Evolutionary conservation across 2,329 filamentous ascomycete genomes (phyloP), one percentile per base, ranked within the genome.

Genomic region (Colletotrichum gigasporum): DNA sequence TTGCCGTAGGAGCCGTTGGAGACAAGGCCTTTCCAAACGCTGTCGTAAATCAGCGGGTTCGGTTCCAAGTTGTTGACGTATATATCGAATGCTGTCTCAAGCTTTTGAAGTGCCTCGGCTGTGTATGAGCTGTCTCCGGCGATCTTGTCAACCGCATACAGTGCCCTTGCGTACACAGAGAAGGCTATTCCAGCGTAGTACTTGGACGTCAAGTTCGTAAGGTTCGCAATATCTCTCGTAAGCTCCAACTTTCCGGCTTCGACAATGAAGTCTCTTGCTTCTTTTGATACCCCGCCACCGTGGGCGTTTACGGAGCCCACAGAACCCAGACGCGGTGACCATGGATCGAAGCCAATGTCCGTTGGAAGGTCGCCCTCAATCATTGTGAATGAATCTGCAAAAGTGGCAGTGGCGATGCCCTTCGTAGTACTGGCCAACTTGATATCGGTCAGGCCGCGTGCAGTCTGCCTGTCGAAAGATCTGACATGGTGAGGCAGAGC

Each of bases 161-260:
- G 79, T n/a, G 91, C 78, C 22, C 79, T 79, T 1, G 89, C 90
- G 72, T 91, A 91, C 71, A 91, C 92, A 66, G 86, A 88, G 7
- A 92, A 78, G 1, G 86, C 84, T 79, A 92, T 96, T 59, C 93
- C 93, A 67, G 89, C 89, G 75, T 89, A 96, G 76, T 96, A 96
- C 85, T 94, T 92, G 64, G 91, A 94, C 72, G 92, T 85, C 47
- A 91, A 79, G 65, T 93, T 85, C 5, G 86, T 86, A 71, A 93
- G 87, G 0, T 79, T 76, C 4, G 79, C 74, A 72, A 95, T 90
- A 71, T 91, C 83, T 74, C 92, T 87, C 1, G 84, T 82, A 1
- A 94, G 79, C 74, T 96, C 93, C 18, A 79, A 82, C 24, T 82
- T 80, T 8, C 90, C 89, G 11, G 87, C 78, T 1, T 81, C 77